These are phyloP conservation scores for Acarospora socialis DNA, from an alignment of 2,329 filamentous ascomycete genomes.

Conservation along the genomic window DNA sequence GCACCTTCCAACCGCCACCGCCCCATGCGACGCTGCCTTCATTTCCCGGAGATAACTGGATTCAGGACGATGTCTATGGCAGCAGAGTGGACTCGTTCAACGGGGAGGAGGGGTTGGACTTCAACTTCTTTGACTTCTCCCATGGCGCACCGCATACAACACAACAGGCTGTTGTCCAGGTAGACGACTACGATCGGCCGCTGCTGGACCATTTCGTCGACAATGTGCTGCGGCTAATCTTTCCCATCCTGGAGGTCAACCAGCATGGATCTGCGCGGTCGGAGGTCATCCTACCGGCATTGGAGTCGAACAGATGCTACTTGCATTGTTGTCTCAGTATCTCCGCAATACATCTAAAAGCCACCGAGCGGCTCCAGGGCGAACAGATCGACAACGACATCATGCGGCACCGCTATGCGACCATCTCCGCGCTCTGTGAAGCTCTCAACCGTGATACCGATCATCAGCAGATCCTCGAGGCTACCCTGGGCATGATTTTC, in stretches of 20 bases:
- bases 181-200: slow-evolving; percentile 76
- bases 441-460: slow-evolving; percentile 66
- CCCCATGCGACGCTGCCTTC: slow-evolving; percentile 52
- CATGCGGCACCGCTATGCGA: slow-evolving; percentile 78
- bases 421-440: slow-evolving; percentile 73
- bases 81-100: slow-evolving; percentile 52
- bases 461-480: slow-evolving; percentile 79
- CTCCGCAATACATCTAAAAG: slow-evolving; percentile 82
- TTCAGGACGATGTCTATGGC: slow-evolving; percentile 56
- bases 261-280: slow-evolving; percentile 70
- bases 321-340: slow-evolving; percentile 92
- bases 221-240: slow-evolving; percentile 74
- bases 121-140: slow-evolving; percentile 72
- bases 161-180: slow-evolving; percentile 59
- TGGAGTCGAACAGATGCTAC: slow-evolving; percentile 86
- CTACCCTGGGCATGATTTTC: slow-evolving; percentile 87
- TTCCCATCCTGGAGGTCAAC: slow-evolving; percentile 82
- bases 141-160: slow-evolving; percentile 50
- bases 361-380: slow-evolving; percentile 48
- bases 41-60: slow-evolving; percentile 52
- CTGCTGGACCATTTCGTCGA: slow-evolving; percentile 84
- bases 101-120: slow-evolving; percentile 50
- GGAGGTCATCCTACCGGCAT: slow-evolving; percentile 70
- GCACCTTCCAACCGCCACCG: slow-evolving; percentile 71
- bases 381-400: slow-evolving; percentile 81